phyloP scores from a whole-genome alignment of 2,329 filamentous ascomycete species.

The Trichophyton simii region DNA sequence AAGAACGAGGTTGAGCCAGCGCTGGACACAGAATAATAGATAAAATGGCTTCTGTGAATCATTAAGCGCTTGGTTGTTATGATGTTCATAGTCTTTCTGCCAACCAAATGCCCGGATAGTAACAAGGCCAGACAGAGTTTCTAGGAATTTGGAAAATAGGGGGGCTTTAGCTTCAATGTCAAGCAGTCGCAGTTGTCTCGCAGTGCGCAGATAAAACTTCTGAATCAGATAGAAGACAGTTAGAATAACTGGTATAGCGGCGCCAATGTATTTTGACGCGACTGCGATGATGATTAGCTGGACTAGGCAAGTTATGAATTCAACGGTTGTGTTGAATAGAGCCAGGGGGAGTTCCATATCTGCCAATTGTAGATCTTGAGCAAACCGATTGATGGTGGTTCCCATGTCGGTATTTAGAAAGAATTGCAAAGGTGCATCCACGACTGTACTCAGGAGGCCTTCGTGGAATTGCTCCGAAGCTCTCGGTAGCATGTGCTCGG shows the following conservation, averaged over 20 bases:
- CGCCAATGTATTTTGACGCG: background rate
- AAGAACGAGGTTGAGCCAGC: conserved; percentile 30
- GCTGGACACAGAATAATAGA: conserved; percentile 23
- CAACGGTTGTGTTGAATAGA: conserved; percentile 6
- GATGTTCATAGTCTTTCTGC: conserved; percentile 11
- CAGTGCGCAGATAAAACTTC: conserved; percentile 33
- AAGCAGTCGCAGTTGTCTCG: conserved; percentile 32
- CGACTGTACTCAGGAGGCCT: conserved; percentile 14
- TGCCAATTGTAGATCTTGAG: background rate
- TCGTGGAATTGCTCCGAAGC: conserved; percentile 13
- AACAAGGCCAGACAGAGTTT: conserved; percentile 16
- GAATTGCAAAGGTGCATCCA: conserved; percentile 30
- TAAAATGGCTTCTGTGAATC: conserved; percentile 26
- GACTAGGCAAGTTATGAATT: background rate
- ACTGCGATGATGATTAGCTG: background rate
- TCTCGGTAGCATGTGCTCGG: background rate
- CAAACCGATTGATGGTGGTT: conserved; percentile 16
- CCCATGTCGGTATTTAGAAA: conserved; percentile 35
- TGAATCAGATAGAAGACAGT: background rate
- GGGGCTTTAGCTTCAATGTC: conserved; percentile 34
- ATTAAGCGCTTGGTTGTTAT: conserved; percentile 22
- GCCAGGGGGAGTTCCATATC: conserved; percentile 2
- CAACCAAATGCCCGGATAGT: conserved; percentile 13
- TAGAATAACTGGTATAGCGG: background rate
- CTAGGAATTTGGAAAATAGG: conserved; percentile 28